Percentiles rank a stretch among this genome's conserved stretches.
Evolutionary conservation across 257 asterid species (phyloP).

Genomic region (Jacaranda copaia): DNA sequence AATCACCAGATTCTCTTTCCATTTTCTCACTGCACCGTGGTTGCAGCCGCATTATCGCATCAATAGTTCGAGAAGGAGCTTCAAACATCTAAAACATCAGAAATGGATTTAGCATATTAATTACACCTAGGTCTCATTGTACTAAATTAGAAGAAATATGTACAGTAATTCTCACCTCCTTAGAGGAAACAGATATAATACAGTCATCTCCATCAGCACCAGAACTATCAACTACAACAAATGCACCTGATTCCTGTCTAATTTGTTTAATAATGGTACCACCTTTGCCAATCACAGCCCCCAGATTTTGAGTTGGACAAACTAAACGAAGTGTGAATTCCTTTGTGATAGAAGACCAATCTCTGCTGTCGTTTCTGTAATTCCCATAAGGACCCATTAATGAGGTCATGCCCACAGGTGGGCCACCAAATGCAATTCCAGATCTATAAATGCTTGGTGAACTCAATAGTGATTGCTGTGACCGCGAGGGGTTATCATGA

Average conservation of each 20-base stretch:
- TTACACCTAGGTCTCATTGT: not conserved
- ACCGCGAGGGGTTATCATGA: constrained; percentile 83
- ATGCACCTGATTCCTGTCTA: constrained; percentile 93
- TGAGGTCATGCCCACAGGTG: constrained; percentile 50
- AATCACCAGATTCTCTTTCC: constrained; percentile 67
- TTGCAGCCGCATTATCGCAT: constrained; percentile 83
- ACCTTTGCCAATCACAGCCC: constrained; percentile 92
- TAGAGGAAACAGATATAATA: constrained; percentile 73
- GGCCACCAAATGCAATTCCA: constrained; percentile 66
- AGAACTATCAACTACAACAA: constrained; percentile 70
- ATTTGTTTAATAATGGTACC: constrained; percentile 78
- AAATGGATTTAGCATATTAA: constrained; percentile 25
- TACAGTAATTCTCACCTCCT: constrained; percentile 65
- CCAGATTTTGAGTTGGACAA: constrained; percentile 81
- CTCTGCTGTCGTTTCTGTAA: constrained; percentile 54
- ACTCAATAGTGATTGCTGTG: constrained; percentile 75
- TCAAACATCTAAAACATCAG: constrained; percentile 62
- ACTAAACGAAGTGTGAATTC: constrained; percentile 78
- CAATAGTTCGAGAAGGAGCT: constrained; percentile 78
- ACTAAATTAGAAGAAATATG: constrained; percentile 3
- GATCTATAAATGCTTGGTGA: constrained; percentile 74
- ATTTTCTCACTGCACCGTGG: constrained; percentile 78
- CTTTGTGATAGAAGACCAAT: constrained; percentile 55
- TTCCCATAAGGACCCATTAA: constrained; percentile 71
- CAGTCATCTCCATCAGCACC: constrained; percentile 85